phyloP scores from a whole-genome alignment of 768 basidiomycete species.

The Kwoniella europaea region DNA sequence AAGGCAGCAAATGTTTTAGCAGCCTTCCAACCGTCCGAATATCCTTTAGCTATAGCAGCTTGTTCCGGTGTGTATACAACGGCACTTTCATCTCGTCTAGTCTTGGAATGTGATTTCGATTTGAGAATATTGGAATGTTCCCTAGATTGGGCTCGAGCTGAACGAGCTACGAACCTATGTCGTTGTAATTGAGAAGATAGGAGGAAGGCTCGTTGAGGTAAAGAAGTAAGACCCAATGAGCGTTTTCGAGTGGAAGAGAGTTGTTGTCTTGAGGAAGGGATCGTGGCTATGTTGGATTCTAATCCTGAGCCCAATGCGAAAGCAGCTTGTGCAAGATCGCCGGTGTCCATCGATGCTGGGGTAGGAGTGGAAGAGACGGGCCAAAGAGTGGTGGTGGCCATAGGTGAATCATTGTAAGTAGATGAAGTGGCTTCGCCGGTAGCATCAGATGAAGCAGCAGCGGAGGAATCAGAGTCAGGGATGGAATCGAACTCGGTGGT shows the following conservation, averaged over 20 bases:
- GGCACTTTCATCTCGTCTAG: constrained; percentile 6
- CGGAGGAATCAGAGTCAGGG: background rate
- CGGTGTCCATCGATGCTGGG: background rate
- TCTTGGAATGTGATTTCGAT: too few relatives aligned
- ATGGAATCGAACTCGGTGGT: constrained; percentile 32
- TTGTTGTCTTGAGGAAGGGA: constrained; percentile 32
- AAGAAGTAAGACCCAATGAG: constrained; percentile 19
- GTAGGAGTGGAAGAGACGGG: background rate
- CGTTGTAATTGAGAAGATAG: constrained; percentile 25
- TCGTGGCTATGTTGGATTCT: constrained; percentile 7
- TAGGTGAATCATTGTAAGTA: background rate
- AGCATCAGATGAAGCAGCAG: background rate
- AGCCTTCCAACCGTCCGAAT: constrained; percentile 67
- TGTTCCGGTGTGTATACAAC: constrained; percentile 34
- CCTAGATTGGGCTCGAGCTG: constrained; percentile 13
- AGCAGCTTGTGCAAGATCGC: constrained; percentile 17
- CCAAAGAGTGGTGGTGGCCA: constrained; percentile 13
- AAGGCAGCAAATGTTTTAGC: constrained; percentile 66
- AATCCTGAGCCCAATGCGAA: constrained; percentile 16
- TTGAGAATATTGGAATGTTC: constrained; percentile 1
- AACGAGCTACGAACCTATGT: constrained; percentile 37
- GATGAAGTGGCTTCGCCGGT: background rate
- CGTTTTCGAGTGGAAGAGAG: constrained; percentile 11
- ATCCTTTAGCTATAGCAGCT: constrained; percentile 61
- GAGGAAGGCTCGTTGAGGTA: constrained; percentile 43